Conservation (phyloP, 2,329 filamentous ascomycete genomes). For the Phaeosphaeria sp. region DNA sequence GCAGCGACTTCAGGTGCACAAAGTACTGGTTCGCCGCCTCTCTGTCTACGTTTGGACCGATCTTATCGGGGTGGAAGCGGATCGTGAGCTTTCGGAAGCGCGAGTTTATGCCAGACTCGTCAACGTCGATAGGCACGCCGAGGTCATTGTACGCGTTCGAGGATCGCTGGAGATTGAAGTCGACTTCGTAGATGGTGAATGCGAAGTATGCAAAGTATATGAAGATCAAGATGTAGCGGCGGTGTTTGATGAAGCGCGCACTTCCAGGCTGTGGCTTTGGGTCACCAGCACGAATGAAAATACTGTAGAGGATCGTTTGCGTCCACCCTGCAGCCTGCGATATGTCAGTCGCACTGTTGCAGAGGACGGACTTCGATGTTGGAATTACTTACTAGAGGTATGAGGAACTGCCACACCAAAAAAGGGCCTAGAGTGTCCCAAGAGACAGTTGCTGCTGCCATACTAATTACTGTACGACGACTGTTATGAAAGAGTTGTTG, state of each 20-base stretch:
- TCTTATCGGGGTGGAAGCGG: slow-evolving; percentile 84
- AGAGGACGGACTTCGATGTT: not conserved
- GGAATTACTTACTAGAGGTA: slow-evolving; percentile 32
- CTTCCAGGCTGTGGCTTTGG: slow-evolving; percentile 74
- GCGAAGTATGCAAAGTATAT: slow-evolving; percentile 84
- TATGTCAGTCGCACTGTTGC: slow-evolving; percentile 18
- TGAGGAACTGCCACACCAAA: slow-evolving; percentile 45
- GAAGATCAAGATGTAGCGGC: slow-evolving; percentile 80
- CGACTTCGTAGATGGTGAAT: slow-evolving; percentile 92
- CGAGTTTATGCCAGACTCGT: slow-evolving; percentile 80
- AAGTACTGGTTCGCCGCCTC: slow-evolving; percentile 63
- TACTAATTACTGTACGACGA: slow-evolving; percentile 9
- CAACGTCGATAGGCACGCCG: slow-evolving; percentile 70
- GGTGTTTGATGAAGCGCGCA: slow-evolving; percentile 74
- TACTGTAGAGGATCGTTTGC: slow-evolving; percentile 83
- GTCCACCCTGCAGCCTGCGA: slow-evolving; percentile 49
- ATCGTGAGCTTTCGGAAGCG: slow-evolving; percentile 75
- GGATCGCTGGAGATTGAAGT: slow-evolving; percentile 74
- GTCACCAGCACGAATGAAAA: slow-evolving; percentile 89
- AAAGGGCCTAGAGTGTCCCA: slow-evolving; percentile 42
- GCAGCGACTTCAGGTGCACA: slow-evolving; percentile 80
- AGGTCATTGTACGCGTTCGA: slow-evolving; percentile 84
- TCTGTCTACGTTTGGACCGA: slow-evolving; percentile 41
- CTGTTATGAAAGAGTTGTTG: slow-evolving; percentile 1
- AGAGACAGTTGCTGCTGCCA: slow-evolving; percentile 33